Percentiles rank a stretch among this genome's conserved stretches.
These are phyloP conservation scores for Silene vulgaris DNA, from an alignment of 179 eudicot genomes.

Conservation along the genomic window DNA sequence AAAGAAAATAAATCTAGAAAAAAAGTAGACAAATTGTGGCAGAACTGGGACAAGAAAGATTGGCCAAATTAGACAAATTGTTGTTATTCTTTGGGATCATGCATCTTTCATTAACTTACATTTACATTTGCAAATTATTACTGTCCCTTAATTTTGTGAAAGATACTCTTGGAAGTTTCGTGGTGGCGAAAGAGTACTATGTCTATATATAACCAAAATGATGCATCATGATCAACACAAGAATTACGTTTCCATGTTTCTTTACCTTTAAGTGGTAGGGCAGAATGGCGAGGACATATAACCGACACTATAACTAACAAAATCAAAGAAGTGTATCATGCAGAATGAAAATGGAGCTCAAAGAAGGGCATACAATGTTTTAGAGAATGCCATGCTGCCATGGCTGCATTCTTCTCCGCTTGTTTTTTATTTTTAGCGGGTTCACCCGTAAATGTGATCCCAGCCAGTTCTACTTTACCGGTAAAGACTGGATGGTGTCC, in stretches of 20 bases:
- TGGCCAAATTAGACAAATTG: not conserved
- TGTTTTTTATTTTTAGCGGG: constrained; percentile 87
- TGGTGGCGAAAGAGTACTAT: no score
- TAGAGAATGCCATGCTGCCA: constrained; percentile 78
- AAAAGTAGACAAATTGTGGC: not conserved
- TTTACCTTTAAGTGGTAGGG: not conserved
- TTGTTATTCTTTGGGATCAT: no score
- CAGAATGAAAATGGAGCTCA: constrained; percentile 1
- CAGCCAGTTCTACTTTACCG: constrained; percentile 72
- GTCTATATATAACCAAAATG: no score
- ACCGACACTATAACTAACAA: not conserved
- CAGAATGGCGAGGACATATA: not conserved
- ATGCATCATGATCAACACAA: no score
- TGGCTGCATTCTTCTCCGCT: constrained; percentile 84
- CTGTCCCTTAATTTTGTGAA: no score
- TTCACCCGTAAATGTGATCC: constrained; percentile 69
- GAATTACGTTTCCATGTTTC: no score
- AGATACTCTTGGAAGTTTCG: no score
- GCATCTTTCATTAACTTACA: not conserved
- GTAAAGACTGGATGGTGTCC: constrained; percentile 80
- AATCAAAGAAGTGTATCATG: not conserved
- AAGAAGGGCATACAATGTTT: constrained; percentile 51
- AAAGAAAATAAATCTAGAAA: no score
- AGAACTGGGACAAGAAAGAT: not conserved
- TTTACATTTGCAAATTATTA: not conserved